A percentile compares a stretch with the other conserved stretches of the same genome.
Evolutionary conservation across 768 basidiomycete genomes (phyloP).

Genomic region (Mrakia frigida): DNA sequence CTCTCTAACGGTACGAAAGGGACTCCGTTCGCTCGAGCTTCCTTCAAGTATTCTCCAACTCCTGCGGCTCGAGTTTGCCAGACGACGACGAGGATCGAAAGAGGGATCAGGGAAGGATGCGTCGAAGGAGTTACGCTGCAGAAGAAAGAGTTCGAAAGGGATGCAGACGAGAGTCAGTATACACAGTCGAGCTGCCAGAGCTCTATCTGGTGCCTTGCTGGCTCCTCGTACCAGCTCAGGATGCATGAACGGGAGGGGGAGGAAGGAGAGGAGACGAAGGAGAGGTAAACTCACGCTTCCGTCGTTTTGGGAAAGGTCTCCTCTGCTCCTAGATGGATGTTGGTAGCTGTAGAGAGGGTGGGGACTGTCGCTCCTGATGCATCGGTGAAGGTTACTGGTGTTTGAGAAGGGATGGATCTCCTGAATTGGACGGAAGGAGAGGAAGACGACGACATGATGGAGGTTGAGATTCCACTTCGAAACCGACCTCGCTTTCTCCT

Average conservation of each 20-base stretch:
- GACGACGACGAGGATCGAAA: conserved; percentile 26
- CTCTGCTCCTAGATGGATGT: conserved; percentile 21
- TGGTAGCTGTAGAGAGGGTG: neutral
- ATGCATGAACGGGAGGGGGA: neutral
- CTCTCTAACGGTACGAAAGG: conserved; percentile 27
- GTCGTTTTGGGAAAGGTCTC: conserved; percentile 5
- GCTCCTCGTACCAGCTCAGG: no score
- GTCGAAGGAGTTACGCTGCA: conserved; percentile 15
- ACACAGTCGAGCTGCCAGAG: neutral
- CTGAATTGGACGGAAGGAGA: conserved; percentile 21
- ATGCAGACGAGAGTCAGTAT: neutral
- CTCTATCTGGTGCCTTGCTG: neutral
- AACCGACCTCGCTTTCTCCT: neutral
- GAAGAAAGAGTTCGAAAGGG: neutral
- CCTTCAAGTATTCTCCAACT: conserved; percentile 22
- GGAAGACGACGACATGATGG: no score
- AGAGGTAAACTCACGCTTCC: conserved; percentile 4
- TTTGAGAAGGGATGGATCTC: conserved; percentile 15
- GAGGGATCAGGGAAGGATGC: conserved; percentile 27
- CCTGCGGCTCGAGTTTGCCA: conserved; percentile 18
- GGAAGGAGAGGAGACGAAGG: neutral
- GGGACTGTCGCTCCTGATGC: neutral
- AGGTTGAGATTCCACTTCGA: neutral
- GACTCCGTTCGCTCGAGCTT: conserved; percentile 30
- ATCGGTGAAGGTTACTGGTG: conserved; percentile 18